Evolutionary conservation across 306 rosid genomes (phyloP).

Genomic region (Quercus ilex): DNA sequence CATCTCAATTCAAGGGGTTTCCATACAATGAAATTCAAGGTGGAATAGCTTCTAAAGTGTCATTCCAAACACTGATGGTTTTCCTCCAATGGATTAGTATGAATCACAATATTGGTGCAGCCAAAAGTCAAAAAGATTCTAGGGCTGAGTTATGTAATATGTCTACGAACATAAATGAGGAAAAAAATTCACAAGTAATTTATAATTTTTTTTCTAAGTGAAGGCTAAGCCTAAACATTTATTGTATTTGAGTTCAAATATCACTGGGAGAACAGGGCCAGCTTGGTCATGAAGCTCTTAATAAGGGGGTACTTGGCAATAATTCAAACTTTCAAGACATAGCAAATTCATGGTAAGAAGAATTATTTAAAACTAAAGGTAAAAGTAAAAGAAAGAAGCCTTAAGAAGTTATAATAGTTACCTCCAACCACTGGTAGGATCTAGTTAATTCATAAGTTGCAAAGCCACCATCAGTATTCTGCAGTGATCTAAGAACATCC

Average conservation of each 20-base stretch:
- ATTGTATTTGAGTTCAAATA: neutral
- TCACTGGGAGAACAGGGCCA: neutral
- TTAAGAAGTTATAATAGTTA: conserved; percentile 9
- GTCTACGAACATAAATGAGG: neutral
- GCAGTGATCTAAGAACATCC: conserved; percentile 12
- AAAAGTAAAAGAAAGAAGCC: neutral
- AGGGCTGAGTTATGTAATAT: neutral
- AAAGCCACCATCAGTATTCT: conserved; percentile 81
- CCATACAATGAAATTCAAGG: too few species aligned
- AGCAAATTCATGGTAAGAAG: neutral
- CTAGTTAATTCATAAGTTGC: conserved; percentile 95
- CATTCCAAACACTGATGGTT: neutral
- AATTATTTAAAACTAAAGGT: neutral
- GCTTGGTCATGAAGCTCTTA: neutral
- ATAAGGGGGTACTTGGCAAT: too few species aligned
- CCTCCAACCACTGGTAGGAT: conserved; percentile 95
- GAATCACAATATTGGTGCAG: neutral
- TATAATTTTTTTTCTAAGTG: neutral
- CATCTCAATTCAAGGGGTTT: too few species aligned
- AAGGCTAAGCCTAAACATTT: neutral
- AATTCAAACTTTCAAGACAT: neutral
- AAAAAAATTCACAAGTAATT: neutral
- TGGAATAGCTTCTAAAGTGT: neutral
- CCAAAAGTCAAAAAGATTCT: neutral
- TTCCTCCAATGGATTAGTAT: neutral